Base-by-base conservation (phyloP, 768 basidiomycete genomes). In the Tricholoma sp. region DNA sequence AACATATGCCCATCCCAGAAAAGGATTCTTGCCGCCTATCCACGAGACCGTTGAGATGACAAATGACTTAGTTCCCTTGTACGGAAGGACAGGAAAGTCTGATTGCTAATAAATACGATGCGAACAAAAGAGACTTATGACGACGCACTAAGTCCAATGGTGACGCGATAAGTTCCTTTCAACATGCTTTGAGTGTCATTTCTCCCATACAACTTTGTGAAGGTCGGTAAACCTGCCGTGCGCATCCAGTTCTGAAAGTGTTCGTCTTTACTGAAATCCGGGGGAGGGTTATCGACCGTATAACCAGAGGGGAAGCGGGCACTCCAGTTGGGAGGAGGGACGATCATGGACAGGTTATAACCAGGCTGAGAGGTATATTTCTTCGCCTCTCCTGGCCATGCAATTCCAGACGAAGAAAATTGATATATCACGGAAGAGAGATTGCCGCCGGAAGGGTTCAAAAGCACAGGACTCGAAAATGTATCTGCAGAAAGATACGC, bases 181-280 rank as follows among this genome's bases (percentile, higher is more conserved):
- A 64, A 62, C 78, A 99, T 83, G 20, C 72, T 75, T 51, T 88
- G 79, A 29, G 82, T 70, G 65, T 98, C 95, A 68, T 98, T 98
- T 60, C 96, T 80, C 13, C 89, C 94, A 66, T 89, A 98, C 18
- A 99, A 76, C 73, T 99, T 98, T 32, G 93, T 86, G 71, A 99
- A 99, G 6, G 96, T 98, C 8, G 97, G 97, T 48, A 98, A 72
- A 11, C 96, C 97, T 0, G 97, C 93, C 2, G 95, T 97, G 57
- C 96, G 84, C 97, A 99, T 99, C 97, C 97, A 99, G 68, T 96
- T 95, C 72, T 98, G 96, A 77, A 99, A 98, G 64, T 91, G 94
- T 70, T 98, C 91, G 65, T 98, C 87, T 2, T 63, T 61, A 52
- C 76, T 74, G 34, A 98, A 75, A 66, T 97, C 74, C 1, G 94